Evolutionary conservation across 352 stramenopile genomes (phyloP).

Genomic region (Globisporangium parvum): DNA sequence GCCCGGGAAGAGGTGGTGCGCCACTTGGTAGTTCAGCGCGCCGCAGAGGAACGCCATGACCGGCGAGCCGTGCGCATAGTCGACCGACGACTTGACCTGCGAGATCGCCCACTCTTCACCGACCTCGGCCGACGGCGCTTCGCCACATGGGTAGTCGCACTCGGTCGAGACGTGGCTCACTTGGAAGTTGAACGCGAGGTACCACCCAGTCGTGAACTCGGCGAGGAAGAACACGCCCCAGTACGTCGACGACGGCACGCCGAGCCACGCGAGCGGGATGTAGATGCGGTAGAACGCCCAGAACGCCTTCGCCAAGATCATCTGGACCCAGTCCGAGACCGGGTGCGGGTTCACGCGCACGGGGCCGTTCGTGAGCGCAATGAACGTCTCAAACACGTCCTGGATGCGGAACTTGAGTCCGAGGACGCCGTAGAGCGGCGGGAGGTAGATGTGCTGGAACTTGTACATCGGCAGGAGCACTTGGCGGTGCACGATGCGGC

Average conservation of each 20-base stretch:
- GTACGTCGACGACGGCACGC: conserved; percentile 51
- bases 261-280: conserved; percentile 76
- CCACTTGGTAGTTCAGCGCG: conserved; percentile 97
- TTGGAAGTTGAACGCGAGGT: conserved; percentile 93
- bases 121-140: conserved; percentile 54
- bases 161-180: conserved; percentile 87
- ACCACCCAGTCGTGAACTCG: conserved; percentile 90
- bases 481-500: conserved; percentile 84
- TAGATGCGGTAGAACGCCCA: conserved; percentile 89
- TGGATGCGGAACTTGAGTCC: conserved; percentile 91
- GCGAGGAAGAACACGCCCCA: conserved; percentile 80
- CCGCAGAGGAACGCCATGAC: conserved; percentile 92
- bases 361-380: conserved; percentile 83
- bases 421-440: conserved; percentile 92
- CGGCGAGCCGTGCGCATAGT: conserved; percentile 84
- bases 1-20: conserved; percentile 89
- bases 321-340: conserved; percentile 62
- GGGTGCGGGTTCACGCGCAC: conserved; percentile 89
- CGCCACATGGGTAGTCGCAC: conserved; percentile 82
- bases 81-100: conserved; percentile 93
- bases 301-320: conserved; percentile 87
- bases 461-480: conserved; percentile 83
- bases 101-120: conserved; percentile 90
- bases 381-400: conserved; percentile 88
- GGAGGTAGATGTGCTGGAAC: conserved; percentile 92